Base-by-base conservation (phyloP, 495 filamentous ascomycete genomes). In the Daldinia loculata region DNA sequence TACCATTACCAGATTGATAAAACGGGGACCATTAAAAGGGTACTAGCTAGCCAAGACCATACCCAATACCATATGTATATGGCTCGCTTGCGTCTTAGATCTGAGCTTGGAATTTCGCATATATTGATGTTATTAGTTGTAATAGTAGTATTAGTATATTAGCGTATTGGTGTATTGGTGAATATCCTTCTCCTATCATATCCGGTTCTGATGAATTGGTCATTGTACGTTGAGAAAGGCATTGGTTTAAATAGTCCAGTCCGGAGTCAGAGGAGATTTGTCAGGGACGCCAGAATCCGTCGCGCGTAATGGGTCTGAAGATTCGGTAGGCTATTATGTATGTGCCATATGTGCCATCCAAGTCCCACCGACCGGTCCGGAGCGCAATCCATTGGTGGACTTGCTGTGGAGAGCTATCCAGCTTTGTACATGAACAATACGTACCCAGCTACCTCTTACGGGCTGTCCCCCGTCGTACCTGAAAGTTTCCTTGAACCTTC, bases 401-500 rank as follows among this genome's bases (percentile, higher is more conserved):
- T 14, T 26, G 30, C 30, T 65, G 69, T 71, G 69, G 69, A 55
- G 69, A 68, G 64, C 50, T 66, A 41, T 56, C 59, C 63, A 56
- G 63, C 56, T 66, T 43, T 22, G 38, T 72, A 72, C 70, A 68
- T 72, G 43, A 11, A 52, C 29, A 39, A 53, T 73, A 69, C 66
- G 36, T 59, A 32, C 32, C 52, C 51, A 66, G 70, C 65, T 73
- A 61, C 62, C 70, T 69, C 53, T 69, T 73, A 61, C 17, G 70
- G 66, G 61, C 52, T 58, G 4, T 65, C 29, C 56, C 70, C 65
- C 70, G 66, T 69, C 51, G 70, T 73, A 69, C 66, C 66, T 69
- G 45, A 61, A 63, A 57, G 45, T 56, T 55, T 53, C 45, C 56
- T 56, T 65, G 41, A 69, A 68, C 65, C 70, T 72, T 72, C 70